Base-by-base conservation (phyloP, 2,329 filamentous ascomycete species). In the Ceratocystis lukuohia region DNA sequence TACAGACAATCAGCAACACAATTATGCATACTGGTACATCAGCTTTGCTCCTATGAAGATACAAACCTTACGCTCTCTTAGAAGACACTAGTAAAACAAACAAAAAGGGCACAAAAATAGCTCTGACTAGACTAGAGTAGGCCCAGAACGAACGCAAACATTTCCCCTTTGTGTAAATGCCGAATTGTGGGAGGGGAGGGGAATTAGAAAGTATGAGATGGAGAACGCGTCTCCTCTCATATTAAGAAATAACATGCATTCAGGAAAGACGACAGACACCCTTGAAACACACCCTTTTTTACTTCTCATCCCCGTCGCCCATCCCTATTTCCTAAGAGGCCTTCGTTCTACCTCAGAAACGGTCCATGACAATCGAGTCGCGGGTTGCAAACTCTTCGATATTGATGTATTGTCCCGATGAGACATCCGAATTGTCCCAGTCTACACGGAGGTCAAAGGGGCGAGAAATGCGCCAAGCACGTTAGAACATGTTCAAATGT, bases 401-500 rank as follows among this genome's bases (percentile, higher is more conserved):
- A 17, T 25, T 59, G n/a, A 61, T 28, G 64, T 65, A 65, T 17
- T 65, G 64, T 45, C 56, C 64, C 20, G 53, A 61, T 5, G 64
- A 65, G 56, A 45, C 53, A n/a, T 65, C 64, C 4, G 64, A 65
- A 41, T 65, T 57, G 28, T 65, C 64, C 53, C 53, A 65, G 22
- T 65, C 64, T 65, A 37, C n/a, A 57, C 28, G 17, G 5, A 20
- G 28, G 25, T 45, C n/a, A 30, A 10, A 37, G 56, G 28, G 48
- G 37, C 37, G n/a, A 22, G 17, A 59, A 59, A 30, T 37, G 56
- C 2, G 17, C 28, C 56, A 37, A 25, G 15, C 56, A 20, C 56
- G 68, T 46, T 64, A 64, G 63, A 20, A 67, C 48, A 61, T 59
- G 62, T 68, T 53, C 62, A 50, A 59, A 59, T 59, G 30, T n/a